Base-by-base conservation (phyloP, 208 protist species). In the Acanthamoeba castellanii region DNA sequence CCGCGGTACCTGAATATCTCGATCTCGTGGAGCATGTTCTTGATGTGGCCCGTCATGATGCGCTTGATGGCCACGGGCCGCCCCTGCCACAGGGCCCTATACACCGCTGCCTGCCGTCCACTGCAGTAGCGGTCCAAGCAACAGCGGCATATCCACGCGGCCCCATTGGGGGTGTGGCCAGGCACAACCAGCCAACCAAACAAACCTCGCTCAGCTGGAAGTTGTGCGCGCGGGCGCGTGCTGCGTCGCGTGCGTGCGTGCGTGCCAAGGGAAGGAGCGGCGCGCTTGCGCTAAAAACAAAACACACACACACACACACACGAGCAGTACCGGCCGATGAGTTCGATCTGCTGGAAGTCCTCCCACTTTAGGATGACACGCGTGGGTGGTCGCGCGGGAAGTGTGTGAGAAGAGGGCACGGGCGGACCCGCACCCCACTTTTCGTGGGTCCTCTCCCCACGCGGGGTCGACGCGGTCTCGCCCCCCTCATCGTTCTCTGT, bases 1-100 rank as follows among this genome's bases (percentile, higher is more conserved):
- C n/a, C n/a, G n/a, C n/a, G n/a, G 55, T 37, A 76, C 68, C 68
- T 76, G 68, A 76, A 76, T 76, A 76, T 76, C 68, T 76, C 68
- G n/a, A 76, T 76, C 34, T 76, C 68, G 34, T 76, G 68, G 18
- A 76, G 68, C 68, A 76, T 76, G 68, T 76, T 30, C 68, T 76
- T 76, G n/a, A 76, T 76, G 34, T 76, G 68, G n/a, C 68, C 68
- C 11, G 68, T 76, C 68, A 42, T 76, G 68, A 76, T 76, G 68
- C 68, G 68, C 68, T 76, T 76, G 68, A 76, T 76, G 68, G 68
- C 68, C 30, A 76, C 68, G 13, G 68, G 68, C 27, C 68, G 68
- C 13, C 68, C 68, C n/a, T 76, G 68, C 68, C 68, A 76, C 5
- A 76, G n/a, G 34, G 68, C 68, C 37, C 68, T 30, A 14, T 76